These are phyloP conservation scores for Cucurbitaria berberidis DNA, from an alignment of 2,329 filamentous ascomycete genomes.

Conservation along the genomic window DNA sequence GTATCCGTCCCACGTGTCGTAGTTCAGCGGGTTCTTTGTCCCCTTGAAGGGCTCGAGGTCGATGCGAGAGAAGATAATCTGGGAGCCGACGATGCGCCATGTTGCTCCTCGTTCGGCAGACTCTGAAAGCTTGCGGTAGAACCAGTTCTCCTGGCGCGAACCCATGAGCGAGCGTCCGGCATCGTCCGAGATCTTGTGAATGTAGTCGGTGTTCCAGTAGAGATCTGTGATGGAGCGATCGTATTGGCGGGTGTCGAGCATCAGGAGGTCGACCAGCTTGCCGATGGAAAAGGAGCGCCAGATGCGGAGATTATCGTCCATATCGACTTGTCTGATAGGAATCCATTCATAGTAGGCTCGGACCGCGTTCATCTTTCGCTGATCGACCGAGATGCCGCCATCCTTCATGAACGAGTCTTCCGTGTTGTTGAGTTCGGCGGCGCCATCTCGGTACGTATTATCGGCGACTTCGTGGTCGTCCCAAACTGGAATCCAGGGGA, in stretches of 20 bases:
- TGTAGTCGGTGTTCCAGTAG: slow-evolving; percentile 66
- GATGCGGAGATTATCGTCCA: slow-evolving; percentile 52
- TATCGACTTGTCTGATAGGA: slow-evolving; percentile 52
- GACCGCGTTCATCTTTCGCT: slow-evolving; percentile 56
- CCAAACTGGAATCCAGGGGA: slow-evolving; percentile 53
- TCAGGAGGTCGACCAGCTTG: slow-evolving; percentile 51
- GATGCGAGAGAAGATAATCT: slow-evolving; percentile 70
- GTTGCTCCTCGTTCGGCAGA: slow-evolving; percentile 69
- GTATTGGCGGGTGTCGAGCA: slow-evolving; percentile 53
- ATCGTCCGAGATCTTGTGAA: slow-evolving; percentile 69
- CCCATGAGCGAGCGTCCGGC: slow-evolving; percentile 74
- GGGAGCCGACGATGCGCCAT: slow-evolving; percentile 75
- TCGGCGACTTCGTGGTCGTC: slow-evolving; percentile 55
- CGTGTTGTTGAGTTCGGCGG: slow-evolving; percentile 51
- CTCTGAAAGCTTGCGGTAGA: slow-evolving; percentile 56
- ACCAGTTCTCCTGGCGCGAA: slow-evolving; percentile 73
- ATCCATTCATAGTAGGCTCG: slow-evolving; percentile 55
- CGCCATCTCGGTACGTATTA: slow-evolving; percentile 52
- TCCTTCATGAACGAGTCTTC: slow-evolving; percentile 50
- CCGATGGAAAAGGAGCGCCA: slow-evolving; percentile 53
- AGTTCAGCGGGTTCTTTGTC: slow-evolving; percentile 56
- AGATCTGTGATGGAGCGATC: slow-evolving; percentile 53
- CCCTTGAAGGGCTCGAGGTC: slow-evolving; percentile 56
- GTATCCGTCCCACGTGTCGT: slow-evolving; percentile 71
- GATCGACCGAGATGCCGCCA: slow-evolving; percentile 51